phyloP scores from a whole-genome alignment of 805 yeast genomes.

The Komagataella populi region DNA sequence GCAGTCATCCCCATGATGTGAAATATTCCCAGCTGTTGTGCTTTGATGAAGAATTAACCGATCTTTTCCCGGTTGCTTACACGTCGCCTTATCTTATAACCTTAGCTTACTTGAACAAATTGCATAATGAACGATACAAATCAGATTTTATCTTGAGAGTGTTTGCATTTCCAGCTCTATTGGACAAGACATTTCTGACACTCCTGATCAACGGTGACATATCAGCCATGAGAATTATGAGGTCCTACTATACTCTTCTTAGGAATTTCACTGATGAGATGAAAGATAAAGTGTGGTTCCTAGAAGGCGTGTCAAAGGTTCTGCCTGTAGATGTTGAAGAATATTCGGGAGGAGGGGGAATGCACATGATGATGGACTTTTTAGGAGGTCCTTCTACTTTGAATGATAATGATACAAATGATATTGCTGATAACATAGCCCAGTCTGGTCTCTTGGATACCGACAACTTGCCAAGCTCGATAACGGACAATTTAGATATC shows the following conservation, averaged over 20 bases:
- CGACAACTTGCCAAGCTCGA: conserved; percentile 42
- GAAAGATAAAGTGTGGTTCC: conserved; percentile 86
- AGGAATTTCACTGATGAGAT: conserved; percentile 74
- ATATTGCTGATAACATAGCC: conserved; percentile 27
- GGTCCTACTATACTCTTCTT: conserved; percentile 72
- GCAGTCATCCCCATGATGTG: conserved; percentile 3
- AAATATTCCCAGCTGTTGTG: conserved; percentile 53
- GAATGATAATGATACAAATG: conserved; percentile 22
- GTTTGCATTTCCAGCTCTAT: conserved; percentile 85
- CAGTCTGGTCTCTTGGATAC: conserved; percentile 36
- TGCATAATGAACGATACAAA: conserved; percentile 70
- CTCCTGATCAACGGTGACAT: conserved; percentile 74
- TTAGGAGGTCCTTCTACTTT: conserved; percentile 46
- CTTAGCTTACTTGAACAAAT: conserved; percentile 70
- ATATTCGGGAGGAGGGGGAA: conserved; percentile 82
- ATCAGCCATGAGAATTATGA: conserved; percentile 82
- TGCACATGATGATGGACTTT: conserved; percentile 86
- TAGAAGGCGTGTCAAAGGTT: conserved; percentile 82
- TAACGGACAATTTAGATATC: conserved; percentile 33
- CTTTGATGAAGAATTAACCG: conserved; percentile 76
- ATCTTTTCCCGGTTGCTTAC: conserved; percentile 73
- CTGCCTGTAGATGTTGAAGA: conserved; percentile 88
- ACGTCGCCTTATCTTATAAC: conserved; percentile 83
- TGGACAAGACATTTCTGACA: conserved; percentile 70
- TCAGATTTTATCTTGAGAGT: conserved; percentile 78